A percentile compares a stretch with the other conserved stretches of the same genome.
Conservation (phyloP, 2,329 filamentous ascomycete species). For the Fusarium kyushuense region DNA sequence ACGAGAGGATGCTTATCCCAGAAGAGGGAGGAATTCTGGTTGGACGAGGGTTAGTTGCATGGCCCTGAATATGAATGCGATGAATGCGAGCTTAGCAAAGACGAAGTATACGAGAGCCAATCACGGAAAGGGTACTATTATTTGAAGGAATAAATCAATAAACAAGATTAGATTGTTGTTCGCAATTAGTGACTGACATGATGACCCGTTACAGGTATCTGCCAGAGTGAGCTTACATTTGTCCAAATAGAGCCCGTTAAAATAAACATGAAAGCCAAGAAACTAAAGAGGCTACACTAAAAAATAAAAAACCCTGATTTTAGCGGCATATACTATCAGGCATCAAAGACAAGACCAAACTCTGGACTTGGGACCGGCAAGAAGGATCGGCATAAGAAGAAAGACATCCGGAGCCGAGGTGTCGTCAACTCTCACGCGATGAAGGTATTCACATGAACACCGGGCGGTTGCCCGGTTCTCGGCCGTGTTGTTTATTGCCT, state of each 20-base stretch:
- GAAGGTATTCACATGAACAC: slow-evolving; percentile 44
- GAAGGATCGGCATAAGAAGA: slow-evolving; percentile 17
- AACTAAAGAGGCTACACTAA: background rate
- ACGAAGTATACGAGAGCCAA: slow-evolving; percentile 29
- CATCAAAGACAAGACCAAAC: slow-evolving; percentile 1
- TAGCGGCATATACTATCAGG: slow-evolving; percentile 7
- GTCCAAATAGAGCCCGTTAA: background rate
- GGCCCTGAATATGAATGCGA: slow-evolving; percentile 20
- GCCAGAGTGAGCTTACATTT: background rate
- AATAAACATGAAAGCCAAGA: slow-evolving; percentile 9
- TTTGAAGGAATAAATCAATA: background rate
- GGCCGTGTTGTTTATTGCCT: slow-evolving; percentile 19
- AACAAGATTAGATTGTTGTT: background rate
- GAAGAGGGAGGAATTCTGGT: slow-evolving; percentile 1
- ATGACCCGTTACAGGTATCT: background rate
- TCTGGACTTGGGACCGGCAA: background rate
- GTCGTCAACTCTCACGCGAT: slow-evolving; percentile 34
- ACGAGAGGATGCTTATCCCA: background rate
- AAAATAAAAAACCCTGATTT: slow-evolving; percentile 10
- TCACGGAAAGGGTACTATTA: background rate
- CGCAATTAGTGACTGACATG: background rate
- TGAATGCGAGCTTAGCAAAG: slow-evolving; percentile 35
- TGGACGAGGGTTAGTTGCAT: slow-evolving; percentile 2
- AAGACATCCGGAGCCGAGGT: slow-evolving; percentile 23
- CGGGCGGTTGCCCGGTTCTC: background rate